phyloP scores from a whole-genome alignment of 208 protist genomes.

The Leishmania mexicana region DNA sequence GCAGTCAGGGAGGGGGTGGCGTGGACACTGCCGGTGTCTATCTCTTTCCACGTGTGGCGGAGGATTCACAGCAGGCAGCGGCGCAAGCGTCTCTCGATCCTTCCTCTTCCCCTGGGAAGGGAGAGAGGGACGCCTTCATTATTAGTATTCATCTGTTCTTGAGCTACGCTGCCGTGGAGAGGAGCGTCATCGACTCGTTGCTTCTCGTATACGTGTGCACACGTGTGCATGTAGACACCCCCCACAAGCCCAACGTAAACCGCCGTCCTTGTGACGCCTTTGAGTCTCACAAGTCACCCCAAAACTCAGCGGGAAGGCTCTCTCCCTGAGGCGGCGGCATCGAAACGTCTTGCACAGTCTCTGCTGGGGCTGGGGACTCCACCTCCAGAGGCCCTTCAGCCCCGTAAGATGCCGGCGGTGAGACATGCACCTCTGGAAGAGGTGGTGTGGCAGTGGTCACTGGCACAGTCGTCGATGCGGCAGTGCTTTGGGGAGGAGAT shows the following conservation, averaged over 20 bases:
- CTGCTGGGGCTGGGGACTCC: not conserved
- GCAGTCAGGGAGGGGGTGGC: not conserved
- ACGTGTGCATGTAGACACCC: not conserved
- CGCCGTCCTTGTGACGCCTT: not conserved
- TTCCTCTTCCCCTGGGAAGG: not conserved
- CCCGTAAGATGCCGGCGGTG: not conserved
- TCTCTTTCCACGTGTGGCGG: not conserved
- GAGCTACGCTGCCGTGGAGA: not conserved
- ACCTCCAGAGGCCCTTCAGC: too few species aligned
- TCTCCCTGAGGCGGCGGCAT: not conserved
- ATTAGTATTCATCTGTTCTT: not conserved
- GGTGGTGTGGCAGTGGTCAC: not conserved
- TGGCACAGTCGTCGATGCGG: not conserved
- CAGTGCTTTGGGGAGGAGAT: not conserved
- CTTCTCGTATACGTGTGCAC: not conserved
- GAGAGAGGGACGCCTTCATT: not conserved
- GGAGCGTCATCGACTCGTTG: too few species aligned
- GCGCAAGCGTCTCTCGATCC: not conserved
- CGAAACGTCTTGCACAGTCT: not conserved
- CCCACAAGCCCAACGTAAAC: not conserved
- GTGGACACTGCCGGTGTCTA: not conserved
- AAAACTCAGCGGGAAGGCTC: too few species aligned
- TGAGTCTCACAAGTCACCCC: not conserved
- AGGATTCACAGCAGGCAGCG: not conserved
- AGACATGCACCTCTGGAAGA: not conserved